Evolutionary conservation across 441 rosid species (phyloP), one percentile per base, ranked within the genome.

Genomic region (Pelargonium hybrid): DNA sequence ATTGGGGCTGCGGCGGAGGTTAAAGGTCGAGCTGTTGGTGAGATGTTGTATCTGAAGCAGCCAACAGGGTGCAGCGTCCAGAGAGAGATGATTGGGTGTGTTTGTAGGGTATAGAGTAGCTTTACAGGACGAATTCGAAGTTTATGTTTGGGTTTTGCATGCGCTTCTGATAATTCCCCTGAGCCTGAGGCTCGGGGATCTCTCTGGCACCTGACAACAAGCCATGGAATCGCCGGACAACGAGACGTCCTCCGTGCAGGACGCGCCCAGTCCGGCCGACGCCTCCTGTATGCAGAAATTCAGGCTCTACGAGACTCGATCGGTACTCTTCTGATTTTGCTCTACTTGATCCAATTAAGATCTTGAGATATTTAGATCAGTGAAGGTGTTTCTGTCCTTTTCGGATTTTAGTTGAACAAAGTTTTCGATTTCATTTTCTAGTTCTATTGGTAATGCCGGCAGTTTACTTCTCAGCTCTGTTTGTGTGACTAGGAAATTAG

Each of bases 181-280:
- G 87, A 85, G 93, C 93, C 82, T 15, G 84, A 54, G 83, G 87
- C 87, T 90, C 92, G 87, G 91, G 90, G 86, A 81, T 85, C 85
- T 82, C 73, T 34, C 39, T 34, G 39, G 0, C 8, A 34, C 39
- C 8, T 34, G 39, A 34, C 7, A 73, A 41, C 68, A 39, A 54
- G 26, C 45, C 48, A 83, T 85, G 83, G 81, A 80, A 61, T 77
- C 85, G 48, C 45, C 72, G 76, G 89, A 82, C 65, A 83, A 83
- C 64, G 91, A 71, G 50, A 79, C 77, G 72, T 75, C 79, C 7
- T 82, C 82, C n/a, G 45, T 34, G 9, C 14, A 47, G 41, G 70
- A 73, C 21, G 52, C 45, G 48, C 70, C 43, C 64, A 31, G 18
- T 50, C 76, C 34, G 68, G 70, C 31, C 67, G 69, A 66, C 18